These are phyloP conservation scores for Fonsecaea monophora DNA, from an alignment of 2,329 filamentous ascomycete species.

Conservation along the genomic window DNA sequence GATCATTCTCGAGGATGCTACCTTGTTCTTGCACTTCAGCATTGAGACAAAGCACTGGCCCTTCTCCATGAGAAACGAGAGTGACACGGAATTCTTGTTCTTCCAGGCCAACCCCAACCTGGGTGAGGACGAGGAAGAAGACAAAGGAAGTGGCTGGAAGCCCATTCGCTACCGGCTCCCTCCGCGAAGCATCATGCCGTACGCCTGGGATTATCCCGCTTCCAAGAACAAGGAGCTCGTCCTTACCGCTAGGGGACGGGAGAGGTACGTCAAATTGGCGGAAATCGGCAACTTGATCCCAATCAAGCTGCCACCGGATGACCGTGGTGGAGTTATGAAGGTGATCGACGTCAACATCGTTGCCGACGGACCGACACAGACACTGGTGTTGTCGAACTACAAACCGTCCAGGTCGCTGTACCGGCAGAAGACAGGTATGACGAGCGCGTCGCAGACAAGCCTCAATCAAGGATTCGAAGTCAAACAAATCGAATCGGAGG, in stretches of 20 bases:
- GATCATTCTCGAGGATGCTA: constrained; percentile 88
- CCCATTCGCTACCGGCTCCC: constrained; percentile 92
- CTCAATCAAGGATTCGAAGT: constrained; percentile 82
- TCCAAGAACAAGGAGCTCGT: constrained; percentile 96
- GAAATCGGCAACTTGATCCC: constrained; percentile 97
- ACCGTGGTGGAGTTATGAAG: constrained; percentile 71
- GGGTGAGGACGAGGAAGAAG: constrained; percentile 82
- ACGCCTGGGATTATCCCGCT: constrained; percentile 98
- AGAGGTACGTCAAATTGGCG: constrained; percentile 90
- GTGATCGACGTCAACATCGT: constrained; percentile 97
- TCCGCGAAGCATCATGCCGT: constrained; percentile 96
- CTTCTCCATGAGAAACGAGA: constrained; percentile 98
- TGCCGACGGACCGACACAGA: constrained; percentile 94
- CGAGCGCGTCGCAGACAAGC: constrained; percentile 63
- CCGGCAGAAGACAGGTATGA: constrained; percentile 64
- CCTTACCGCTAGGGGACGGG: constrained; percentile 76
- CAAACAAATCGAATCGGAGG: constrained; percentile 85
- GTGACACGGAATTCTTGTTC: constrained; percentile 94
- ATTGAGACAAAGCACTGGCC: constrained; percentile 96
- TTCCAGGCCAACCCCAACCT: constrained; percentile 92
- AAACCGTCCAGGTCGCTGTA: constrained; percentile 92
- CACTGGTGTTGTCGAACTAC: constrained; percentile 91
- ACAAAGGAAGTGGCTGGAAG: constrained; percentile 82
- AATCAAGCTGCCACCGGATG: constrained; percentile 79
- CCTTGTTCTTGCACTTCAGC: constrained; percentile 89